Percentiles rank a stretch among this genome's conserved stretches.
Evolutionary conservation across 352 stramenopile genomes (phyloP).

Genomic region (Elongisporangium anandrum): DNA sequence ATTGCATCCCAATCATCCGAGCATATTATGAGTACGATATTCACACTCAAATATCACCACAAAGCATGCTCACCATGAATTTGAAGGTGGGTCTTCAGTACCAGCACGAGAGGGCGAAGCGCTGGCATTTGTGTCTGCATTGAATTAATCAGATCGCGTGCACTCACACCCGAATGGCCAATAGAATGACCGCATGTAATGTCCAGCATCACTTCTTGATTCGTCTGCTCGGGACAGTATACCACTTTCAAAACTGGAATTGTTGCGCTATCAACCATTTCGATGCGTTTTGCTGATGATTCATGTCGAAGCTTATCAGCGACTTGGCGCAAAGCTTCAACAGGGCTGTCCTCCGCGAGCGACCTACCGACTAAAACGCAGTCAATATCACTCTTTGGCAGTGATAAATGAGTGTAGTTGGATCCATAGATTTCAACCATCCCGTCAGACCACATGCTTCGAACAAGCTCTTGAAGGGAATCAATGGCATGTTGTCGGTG

Average conservation of each 20-base stretch:
- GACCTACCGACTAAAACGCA: constrained; percentile 91
- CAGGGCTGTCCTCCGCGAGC: constrained; percentile 70
- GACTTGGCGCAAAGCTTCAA: constrained; percentile 86
- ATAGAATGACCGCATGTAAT: constrained; percentile 93
- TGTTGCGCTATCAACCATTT: constrained; percentile 92
- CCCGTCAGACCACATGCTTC: constrained; percentile 81
- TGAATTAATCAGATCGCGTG: constrained; percentile 90
- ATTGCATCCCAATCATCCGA: constrained; percentile 20
- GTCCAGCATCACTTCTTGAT: constrained; percentile 81
- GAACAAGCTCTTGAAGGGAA: constrained; percentile 38
- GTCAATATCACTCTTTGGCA: constrained; percentile 96
- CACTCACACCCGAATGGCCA: constrained; percentile 92
- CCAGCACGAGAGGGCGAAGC: constrained; percentile 91
- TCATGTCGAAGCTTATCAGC: constrained; percentile 76
- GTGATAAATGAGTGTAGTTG: constrained; percentile 92
- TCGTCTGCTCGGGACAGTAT: constrained; percentile 24
- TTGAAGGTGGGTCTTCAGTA: constrained; percentile 90
- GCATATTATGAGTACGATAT: constrained; percentile 7
- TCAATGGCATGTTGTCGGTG: constrained; percentile 48
- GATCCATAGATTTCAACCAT: constrained; percentile 96
- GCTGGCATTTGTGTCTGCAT: constrained; percentile 90
- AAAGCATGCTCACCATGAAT: constrained; percentile 29
- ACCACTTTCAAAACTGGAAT: constrained; percentile 96
- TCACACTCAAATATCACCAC: not conserved
- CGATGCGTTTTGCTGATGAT: constrained; percentile 81